Conservation (phyloP, 2,329 filamentous ascomycete species). For the Diplodia scrobiculata region DNA sequence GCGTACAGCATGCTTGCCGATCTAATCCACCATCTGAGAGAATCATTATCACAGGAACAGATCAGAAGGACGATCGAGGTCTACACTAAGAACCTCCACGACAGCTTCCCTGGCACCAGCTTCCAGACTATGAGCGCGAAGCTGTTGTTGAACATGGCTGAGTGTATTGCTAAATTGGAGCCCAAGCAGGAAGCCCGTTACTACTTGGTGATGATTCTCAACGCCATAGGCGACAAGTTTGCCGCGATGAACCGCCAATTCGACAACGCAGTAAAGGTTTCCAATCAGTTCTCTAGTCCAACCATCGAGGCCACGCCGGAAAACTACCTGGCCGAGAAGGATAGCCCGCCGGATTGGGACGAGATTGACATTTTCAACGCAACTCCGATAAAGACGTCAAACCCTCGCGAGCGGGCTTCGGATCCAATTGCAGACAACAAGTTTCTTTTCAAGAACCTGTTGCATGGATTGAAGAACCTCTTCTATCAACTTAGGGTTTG, state of each 20-base stretch:
- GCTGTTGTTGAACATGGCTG: constrained; percentile 93
- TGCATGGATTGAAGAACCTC: constrained; percentile 93
- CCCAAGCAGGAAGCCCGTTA: constrained; percentile 94
- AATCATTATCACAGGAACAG: constrained; percentile 83
- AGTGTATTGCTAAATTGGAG: constrained; percentile 90
- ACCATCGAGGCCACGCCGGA: constrained; percentile 66
- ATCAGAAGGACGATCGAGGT: constrained; percentile 96
- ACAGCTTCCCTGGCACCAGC: constrained; percentile 94
- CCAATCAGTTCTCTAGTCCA: constrained; percentile 72
- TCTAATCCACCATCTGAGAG: constrained; percentile 93
- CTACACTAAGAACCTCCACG: constrained; percentile 93
- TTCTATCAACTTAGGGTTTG: constrained; percentile 93
- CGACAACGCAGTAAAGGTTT: constrained; percentile 90
- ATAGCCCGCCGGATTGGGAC: constrained; percentile 87
- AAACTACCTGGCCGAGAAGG: constrained; percentile 80
- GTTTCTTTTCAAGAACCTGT: constrained; percentile 93
- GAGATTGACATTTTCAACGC: constrained; percentile 97
- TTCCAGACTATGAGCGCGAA: constrained; percentile 99
- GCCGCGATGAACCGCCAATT: constrained; percentile 97
- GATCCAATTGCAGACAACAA: constrained; percentile 97
- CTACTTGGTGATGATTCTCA: constrained; percentile 94
- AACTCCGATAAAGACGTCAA: constrained; percentile 93
- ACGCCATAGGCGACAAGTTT: constrained; percentile 98
- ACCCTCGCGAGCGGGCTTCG: constrained; percentile 81
- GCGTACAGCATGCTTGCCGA: constrained; percentile 99